Evolutionary conservation across 2,329 filamentous ascomycete genomes (phyloP), one percentile per base, ranked within the genome.

Genomic region (Scedosporium apiospermum): DNA sequence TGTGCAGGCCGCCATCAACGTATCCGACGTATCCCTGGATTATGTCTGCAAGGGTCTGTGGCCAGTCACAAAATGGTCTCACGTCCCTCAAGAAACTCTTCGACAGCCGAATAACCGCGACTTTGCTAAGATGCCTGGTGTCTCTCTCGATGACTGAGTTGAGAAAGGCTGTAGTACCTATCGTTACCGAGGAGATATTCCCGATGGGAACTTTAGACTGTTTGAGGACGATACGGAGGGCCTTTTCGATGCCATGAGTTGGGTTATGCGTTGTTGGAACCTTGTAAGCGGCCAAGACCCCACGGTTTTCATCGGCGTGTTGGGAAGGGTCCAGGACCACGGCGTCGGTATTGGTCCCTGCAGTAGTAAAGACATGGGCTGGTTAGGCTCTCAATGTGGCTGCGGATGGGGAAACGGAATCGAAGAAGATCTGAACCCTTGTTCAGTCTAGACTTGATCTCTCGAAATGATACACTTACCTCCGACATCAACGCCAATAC

Each of bases 61-160:
- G 82, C 77, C 80, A 85, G 69, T 85, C 82, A 2, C 80, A 73
- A 61, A 80, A 82, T 0, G 80, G 79, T 6, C 78, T 77, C 0
- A 75, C 75, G 58, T 82, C 76, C 63, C 80, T 78, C 2, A 79
- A 78, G 65, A 82, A 85, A 27, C 61, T 61, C 0, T 80, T 79
- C 0, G 81, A 80, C 4, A 85, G 75, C 4, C 83, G 77, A n/a
- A 86, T 67, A 1, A 85, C 80, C 1, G 81, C 82, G 6, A 85
- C 81, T 4, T 71, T 73, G n/a, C 76, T 75, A 2, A 85, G 69
- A 1, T 80, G 75, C 2, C 74, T 68, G 9, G 72, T 73, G 64
- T 85, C 82, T 53, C 78, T 73, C 68, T 85, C 81, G 1, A 85
- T 74, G 3, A 85, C 79, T 5, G 82, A 82, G 64, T 85, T 86